A percentile compares a stretch with the other conserved stretches of the same genome.
Evolutionary conservation across 768 basidiomycete genomes (phyloP).

Genomic region (Mycena vitilis): DNA sequence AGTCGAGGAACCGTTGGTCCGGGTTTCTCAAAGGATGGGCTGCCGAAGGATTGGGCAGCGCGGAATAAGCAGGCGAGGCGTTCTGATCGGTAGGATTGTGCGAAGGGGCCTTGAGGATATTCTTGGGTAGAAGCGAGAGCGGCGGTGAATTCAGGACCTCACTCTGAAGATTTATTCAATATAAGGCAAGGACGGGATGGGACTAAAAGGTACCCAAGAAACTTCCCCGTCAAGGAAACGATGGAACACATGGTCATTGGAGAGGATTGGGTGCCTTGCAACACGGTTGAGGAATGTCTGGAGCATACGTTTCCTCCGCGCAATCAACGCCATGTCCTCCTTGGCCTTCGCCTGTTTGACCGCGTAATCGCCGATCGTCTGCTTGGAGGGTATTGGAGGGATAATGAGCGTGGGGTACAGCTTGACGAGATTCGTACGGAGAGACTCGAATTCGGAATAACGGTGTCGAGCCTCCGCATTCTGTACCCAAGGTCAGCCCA

Average conservation of each 20-base stretch:
- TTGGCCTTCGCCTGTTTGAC: slow-evolving; percentile 97
- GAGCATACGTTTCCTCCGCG: slow-evolving; percentile 92
- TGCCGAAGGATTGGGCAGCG: slow-evolving; percentile 89
- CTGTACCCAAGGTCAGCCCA: slow-evolving; percentile 52
- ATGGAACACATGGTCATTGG: slow-evolving; percentile 96
- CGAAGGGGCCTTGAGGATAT: slow-evolving; percentile 93
- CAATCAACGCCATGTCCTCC: slow-evolving; percentile 93
- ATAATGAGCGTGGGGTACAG: slow-evolving; percentile 97
- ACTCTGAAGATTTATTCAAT: slow-evolving; percentile 58
- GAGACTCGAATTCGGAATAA: slow-evolving; percentile 97
- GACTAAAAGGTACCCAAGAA: slow-evolving; percentile 78
- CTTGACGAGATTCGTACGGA: slow-evolving; percentile 83
- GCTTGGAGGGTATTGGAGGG: slow-evolving; percentile 97
- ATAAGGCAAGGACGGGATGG: slow-evolving; percentile 8
- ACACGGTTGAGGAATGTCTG: slow-evolving; percentile 95
- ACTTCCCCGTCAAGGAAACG: slow-evolving; percentile 96
- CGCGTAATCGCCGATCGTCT: slow-evolving; percentile 95
- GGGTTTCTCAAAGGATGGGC: slow-evolving; percentile 91
- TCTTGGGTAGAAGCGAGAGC: slow-evolving; percentile 91
- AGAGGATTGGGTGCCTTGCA: slow-evolving; percentile 92
- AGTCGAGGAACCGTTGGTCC: slow-evolving; percentile 96
- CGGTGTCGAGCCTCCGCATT: slow-evolving; percentile 85
- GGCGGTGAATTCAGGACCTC: slow-evolving; percentile 96
- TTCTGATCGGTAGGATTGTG: slow-evolving; percentile 91
- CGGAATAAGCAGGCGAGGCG: slow-evolving; percentile 79